Evolutionary conservation across 306 rosid genomes (phyloP), one percentile per base, ranked within the genome.

Genomic region (Pachyrhizus erosus): DNA sequence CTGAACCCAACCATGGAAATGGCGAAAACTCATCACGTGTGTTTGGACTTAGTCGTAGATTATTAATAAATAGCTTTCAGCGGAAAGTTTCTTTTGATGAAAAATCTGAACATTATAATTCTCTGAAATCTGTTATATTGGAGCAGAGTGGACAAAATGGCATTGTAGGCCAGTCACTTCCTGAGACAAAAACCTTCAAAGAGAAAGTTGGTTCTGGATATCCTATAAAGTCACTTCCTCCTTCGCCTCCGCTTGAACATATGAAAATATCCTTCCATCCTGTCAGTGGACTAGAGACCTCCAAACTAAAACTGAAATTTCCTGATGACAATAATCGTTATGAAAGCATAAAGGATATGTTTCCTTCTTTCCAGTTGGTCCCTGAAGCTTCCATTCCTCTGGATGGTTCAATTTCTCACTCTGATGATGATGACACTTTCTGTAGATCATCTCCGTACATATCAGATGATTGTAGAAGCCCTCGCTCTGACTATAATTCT

Each of bases 241-340:
- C 94, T 84, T 96, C 99, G n/a, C 99, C 99, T 7, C 96, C 96
- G 43, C 97, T 96, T 70, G 96, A 90, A 74, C 97, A 92, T 72
- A 96, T 96, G 98, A 93, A 92, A 80, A 96, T 96, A 78, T 96
- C 98, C 65, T 96, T 96, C 90, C 96, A 88, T 54, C 96, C 99
- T 8, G 39, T 91, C 37, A 84, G 71, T 78, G 86, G 91, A 72
- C 73, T 77, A 27, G 98, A 96, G 84, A 84, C 89, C 69, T 87
- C 96, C 83, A 92, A 89, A 86, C 82, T 96, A 76, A 87, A 89
- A 83, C 87, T 93, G 73, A 90, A 89, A 72, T 88, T 96, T 82
- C 97, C 98, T 24, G 93, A 92, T 78, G 92, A 92, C n/a, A 84
- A 73, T 78, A 89, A 90, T 77, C 85, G 75, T 80, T 89, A 72